Conservation (phyloP, 805 yeast genomes). For the Kodamaea hsintzibuensis region DNA sequence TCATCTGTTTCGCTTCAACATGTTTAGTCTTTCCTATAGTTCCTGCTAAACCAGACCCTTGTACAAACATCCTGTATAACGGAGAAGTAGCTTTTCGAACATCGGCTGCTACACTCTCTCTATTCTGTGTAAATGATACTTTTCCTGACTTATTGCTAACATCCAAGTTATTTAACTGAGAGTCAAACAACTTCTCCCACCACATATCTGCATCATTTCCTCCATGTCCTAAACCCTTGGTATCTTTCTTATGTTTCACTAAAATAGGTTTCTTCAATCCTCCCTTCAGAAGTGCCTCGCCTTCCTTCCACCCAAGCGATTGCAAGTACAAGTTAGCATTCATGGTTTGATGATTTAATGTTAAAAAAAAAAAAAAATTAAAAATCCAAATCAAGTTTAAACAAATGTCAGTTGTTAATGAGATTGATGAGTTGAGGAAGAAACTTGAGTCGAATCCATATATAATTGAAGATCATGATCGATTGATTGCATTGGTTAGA, state of each 20-base stretch:
- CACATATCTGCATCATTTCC: constrained; percentile 81
- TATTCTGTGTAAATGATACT: constrained; percentile 55
- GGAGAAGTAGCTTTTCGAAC: constrained; percentile 62
- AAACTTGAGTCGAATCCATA: constrained; percentile 15
- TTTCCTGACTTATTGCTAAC: constrained; percentile 41
- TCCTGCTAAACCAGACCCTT: constrained; percentile 83
- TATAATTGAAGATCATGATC: constrained; percentile 15
- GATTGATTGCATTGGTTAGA: constrained; percentile 15
- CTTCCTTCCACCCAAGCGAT: constrained; percentile 90
- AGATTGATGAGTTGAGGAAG: constrained; percentile 11
- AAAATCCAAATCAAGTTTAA: neutral
- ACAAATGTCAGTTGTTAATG: constrained; percentile 3
- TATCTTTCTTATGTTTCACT: constrained; percentile 87
- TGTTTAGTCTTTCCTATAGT: constrained; percentile 52
- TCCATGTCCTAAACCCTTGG: constrained; percentile 85
- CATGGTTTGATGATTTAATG: constrained; percentile 44
- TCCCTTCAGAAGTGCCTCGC: constrained; percentile 78
- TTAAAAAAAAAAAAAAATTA: constrained; percentile 5
- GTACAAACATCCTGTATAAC: constrained; percentile 80
- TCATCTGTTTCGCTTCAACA: constrained; percentile 15
- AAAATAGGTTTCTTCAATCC: constrained; percentile 83
- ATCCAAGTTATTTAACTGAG: constrained; percentile 78
- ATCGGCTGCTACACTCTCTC: constrained; percentile 46
- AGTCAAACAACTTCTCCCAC: constrained; percentile 98
- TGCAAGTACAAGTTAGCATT: constrained; percentile 71